These are phyloP conservation scores for Aspergillus sp. DNA, from an alignment of 2,329 filamentous ascomycete species.

Conservation along the genomic window DNA sequence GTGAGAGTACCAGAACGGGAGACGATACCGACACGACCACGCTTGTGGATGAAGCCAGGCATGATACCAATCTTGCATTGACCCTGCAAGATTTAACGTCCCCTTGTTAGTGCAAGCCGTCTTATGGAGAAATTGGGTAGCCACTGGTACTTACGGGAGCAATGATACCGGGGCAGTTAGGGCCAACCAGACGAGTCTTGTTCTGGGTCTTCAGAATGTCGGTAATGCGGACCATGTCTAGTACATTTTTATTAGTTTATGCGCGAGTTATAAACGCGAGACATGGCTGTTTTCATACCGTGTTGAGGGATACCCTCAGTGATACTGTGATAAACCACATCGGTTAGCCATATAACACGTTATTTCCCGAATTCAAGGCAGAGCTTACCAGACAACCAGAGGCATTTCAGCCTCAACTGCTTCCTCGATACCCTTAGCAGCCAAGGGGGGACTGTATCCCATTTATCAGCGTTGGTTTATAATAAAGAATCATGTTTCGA, in stretches of 20 bases:
- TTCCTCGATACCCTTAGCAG: slow-evolving; percentile 94
- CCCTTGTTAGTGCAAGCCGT: slow-evolving; percentile 10
- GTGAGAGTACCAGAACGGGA: slow-evolving; percentile 97
- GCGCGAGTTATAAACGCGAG: slow-evolving; percentile 24
- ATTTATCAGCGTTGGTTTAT: slow-evolving; percentile 19
- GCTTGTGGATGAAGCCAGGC: slow-evolving; percentile 99
- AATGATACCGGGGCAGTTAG: slow-evolving; percentile 98
- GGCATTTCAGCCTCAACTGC: slow-evolving; percentile 90
- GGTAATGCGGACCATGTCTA: slow-evolving; percentile 99
- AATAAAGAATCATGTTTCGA: not conserved
- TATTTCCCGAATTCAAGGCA: slow-evolving; percentile 18
- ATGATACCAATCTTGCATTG: slow-evolving; percentile 99
- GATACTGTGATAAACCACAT: slow-evolving; percentile 54
- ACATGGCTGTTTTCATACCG: slow-evolving; percentile 53
- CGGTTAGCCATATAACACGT: not conserved
- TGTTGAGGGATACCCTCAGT: slow-evolving; percentile 98
- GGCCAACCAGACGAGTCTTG: slow-evolving; percentile 95
- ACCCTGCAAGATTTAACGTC: slow-evolving; percentile 51
- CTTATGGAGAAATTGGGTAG: not conserved
- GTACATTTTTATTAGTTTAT: slow-evolving; percentile 17
- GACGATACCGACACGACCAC: slow-evolving; percentile 97
- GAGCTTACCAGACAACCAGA: slow-evolving; percentile 75
- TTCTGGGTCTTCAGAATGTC: slow-evolving; percentile 95
- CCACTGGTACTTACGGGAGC: slow-evolving; percentile 56
- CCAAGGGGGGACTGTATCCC: slow-evolving; percentile 72